Evolutionary conservation across 768 basidiomycete species (phyloP).

Genomic region (Rubroboletus pulcherrimus): DNA sequence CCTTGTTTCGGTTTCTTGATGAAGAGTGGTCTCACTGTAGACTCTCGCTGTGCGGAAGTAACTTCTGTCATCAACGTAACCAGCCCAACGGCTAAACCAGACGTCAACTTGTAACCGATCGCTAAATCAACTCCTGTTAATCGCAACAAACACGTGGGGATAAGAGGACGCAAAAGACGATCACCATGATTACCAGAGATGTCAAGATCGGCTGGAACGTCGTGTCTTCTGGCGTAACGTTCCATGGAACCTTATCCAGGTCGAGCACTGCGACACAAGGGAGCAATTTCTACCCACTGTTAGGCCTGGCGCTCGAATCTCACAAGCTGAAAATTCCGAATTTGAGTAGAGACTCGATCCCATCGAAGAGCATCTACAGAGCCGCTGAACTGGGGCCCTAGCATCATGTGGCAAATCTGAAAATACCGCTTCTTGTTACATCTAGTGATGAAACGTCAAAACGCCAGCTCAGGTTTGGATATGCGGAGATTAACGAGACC

Average conservation of each 20-base stretch:
- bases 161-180: not conserved
- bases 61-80: not conserved
- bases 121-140: not conserved
- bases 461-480: not conserved
- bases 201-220: slow-evolving; percentile 3
- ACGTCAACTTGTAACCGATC: slow-evolving; percentile 10
- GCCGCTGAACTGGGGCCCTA: not conserved
- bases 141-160: not conserved
- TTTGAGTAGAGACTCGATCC: not conserved
- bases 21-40: too few species aligned
- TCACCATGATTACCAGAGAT: not conserved
- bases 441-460: not conserved
- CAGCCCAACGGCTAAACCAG: not conserved
- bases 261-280: not conserved
- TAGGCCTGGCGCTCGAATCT: not conserved
- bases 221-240: not conserved
- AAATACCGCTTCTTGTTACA: not conserved
- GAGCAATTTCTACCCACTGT: not conserved
- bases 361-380: not conserved
- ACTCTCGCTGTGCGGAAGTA: not conserved
- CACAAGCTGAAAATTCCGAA: not conserved
- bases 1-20: not conserved
- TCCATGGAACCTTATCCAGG: not conserved
- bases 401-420: not conserved
- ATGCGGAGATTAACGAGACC: slow-evolving; percentile 4